Evolutionary conservation across 768 basidiomycete genomes (phyloP).

Genomic region (Rhodosporidiobolus odoratus): DNA sequence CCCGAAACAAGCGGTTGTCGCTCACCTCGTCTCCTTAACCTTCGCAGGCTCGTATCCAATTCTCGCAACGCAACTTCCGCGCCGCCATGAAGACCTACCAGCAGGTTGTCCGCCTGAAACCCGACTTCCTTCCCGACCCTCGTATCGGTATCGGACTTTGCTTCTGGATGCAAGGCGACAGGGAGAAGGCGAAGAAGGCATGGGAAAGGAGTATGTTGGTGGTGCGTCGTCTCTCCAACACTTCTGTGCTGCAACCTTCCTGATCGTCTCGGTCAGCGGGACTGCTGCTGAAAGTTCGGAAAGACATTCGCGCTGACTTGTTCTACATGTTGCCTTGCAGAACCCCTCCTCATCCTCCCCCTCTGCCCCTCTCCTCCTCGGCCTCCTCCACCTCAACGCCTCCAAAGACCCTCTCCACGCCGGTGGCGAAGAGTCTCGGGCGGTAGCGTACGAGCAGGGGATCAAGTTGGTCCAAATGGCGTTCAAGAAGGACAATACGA

Average conservation of each 20-base stretch:
- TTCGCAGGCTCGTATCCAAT: slow-evolving; percentile 71
- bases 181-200: slow-evolving; percentile 71
- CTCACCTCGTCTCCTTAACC: neutral
- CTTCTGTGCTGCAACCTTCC: too few relatives aligned
- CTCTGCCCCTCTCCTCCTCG: slow-evolving; percentile 74
- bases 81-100: slow-evolving; percentile 82
- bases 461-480: slow-evolving; percentile 62
- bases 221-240: too few relatives aligned
- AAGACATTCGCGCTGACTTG: neutral
- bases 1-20: neutral
- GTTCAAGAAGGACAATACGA: slow-evolving; percentile 69
- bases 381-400: slow-evolving; percentile 76
- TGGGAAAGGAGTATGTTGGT: slow-evolving; percentile 86
- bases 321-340: neutral
- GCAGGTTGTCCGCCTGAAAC: slow-evolving; percentile 68
- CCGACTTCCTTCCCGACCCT: slow-evolving; percentile 80
- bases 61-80: slow-evolving; percentile 67
- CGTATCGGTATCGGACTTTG: slow-evolving; percentile 93
- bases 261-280: neutral
- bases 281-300: too few relatives aligned
- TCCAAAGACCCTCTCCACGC: slow-evolving; percentile 66
- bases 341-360: slow-evolving; percentile 47
- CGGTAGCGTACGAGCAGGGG: slow-evolving; percentile 59
- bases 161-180: slow-evolving; percentile 81
- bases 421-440: slow-evolving; percentile 57